Evolutionary conservation across 371 early-diverging fungal species (phyloP).

Genomic region (Actinomucor elegans): DNA sequence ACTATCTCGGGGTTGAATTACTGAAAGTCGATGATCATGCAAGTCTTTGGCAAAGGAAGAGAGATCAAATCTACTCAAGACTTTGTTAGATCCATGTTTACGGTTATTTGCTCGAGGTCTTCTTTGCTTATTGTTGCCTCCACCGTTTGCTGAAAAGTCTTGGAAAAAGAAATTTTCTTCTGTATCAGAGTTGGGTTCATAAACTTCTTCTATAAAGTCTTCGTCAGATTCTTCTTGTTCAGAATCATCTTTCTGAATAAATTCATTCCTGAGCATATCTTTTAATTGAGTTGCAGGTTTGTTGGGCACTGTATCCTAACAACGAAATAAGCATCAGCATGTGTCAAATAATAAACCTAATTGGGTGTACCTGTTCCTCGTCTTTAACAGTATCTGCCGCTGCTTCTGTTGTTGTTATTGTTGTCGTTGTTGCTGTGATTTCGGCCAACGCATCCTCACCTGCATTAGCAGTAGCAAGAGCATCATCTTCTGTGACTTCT

Average conservation of each 20-base stretch:
- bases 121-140: not conserved
- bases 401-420: too few relatives aligned
- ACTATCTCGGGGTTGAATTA: conserved; percentile 40
- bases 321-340: too few relatives aligned
- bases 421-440: too few relatives aligned
- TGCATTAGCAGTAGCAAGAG: not conserved
- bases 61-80: conserved; percentile 27
- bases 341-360: too few relatives aligned
- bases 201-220: conserved; percentile 7
- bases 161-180: conserved; percentile 41
- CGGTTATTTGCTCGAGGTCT: not conserved
- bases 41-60: conserved; percentile 44
- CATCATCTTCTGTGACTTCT: not conserved
- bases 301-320: too few relatives aligned
- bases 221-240: conserved; percentile 1
- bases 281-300: too few relatives aligned
- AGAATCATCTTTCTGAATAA: not conserved
- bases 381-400: too few relatives aligned
- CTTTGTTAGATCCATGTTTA: conserved; percentile 4
- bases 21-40: conserved; percentile 43
- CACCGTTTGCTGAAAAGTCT: conserved; percentile 28
- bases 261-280: too few relatives aligned
- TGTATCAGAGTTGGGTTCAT: conserved; percentile 30
- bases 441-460: too few relatives aligned
- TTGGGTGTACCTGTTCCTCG: too few relatives aligned